Base-by-base conservation (phyloP, 2,329 filamentous ascomycete species). In the Aureobasidium sp. region DNA sequence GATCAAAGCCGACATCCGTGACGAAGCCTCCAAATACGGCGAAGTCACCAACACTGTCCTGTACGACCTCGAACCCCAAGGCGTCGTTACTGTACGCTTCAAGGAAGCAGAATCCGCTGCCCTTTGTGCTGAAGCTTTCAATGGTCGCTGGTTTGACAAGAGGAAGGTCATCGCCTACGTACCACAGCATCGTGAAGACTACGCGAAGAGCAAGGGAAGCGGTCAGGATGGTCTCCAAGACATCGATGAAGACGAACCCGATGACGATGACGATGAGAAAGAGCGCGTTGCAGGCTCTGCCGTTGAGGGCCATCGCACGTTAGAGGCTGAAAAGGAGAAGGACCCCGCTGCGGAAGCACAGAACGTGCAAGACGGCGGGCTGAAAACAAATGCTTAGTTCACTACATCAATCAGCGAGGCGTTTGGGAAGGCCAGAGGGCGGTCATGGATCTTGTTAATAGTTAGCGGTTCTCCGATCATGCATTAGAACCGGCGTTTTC, bases 1-100 rank as follows among this genome's bases (percentile, higher is more conserved):
- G 65, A 96, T 97, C 77, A 95, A 95, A 72, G 89, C 96, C 72
- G 94, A 99, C 71, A 90, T 97, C 61, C 84, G 90, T 49, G 90
- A 96, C 55, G 92, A 96, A 75, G 96, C 91, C 73, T 81, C 84
- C 62, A 95, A 95, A 75, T 79, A 94, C 15, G 94, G 94, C 3
- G 81, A 87, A 29, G 90, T 97, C 39, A 96, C 91, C 36, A 97
- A 95, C 70, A 90, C 97, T 44, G 86, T 94, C 3, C 78, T 99
- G 16, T 99, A 89, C 72, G 94, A 99, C 72, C 81, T 87, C 65
- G 95, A 99, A 74, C 77, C 83, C 4, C 88, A 91, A 0, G 94
- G 94, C 21, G 83, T 97, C 41, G 88, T 92, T 9, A 92, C 86
- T 59, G 89, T 99, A 65, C 86, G 88, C 68, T 99, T 96, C 77